phyloP scores from a whole-genome alignment of 1,284 basidiomycete genomes.

The Austroboletus novae-zelandiae region DNA sequence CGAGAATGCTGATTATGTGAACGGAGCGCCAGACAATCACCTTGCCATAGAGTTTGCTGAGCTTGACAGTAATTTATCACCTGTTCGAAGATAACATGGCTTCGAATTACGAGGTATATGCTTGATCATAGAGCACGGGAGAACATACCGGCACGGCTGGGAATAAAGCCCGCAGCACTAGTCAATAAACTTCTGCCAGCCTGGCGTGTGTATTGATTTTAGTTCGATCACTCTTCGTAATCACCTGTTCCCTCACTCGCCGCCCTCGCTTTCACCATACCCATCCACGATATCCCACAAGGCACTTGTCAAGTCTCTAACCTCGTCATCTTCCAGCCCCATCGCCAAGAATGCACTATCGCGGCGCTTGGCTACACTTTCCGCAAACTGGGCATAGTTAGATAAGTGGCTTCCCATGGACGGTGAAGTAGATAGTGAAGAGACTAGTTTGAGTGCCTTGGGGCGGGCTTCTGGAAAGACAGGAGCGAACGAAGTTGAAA shows the following conservation, averaged over 20 bases:
- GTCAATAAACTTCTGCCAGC: no score
- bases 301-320: conserved; percentile 48
- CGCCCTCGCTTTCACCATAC: conserved; percentile 33
- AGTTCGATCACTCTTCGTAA: conserved; percentile 24
- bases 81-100: no score
- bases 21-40: no score
- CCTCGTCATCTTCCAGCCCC: conserved; percentile 47
- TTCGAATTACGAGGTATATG: background rate
- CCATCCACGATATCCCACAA: conserved; percentile 52
- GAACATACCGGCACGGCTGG: no score
- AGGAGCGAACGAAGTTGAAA: conserved; percentile 50
- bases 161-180: no score
- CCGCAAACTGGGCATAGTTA: conserved; percentile 44
- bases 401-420: conserved; percentile 37
- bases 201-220: background rate
- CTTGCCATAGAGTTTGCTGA: no score
- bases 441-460: conserved; percentile 23
- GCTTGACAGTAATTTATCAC: no score
- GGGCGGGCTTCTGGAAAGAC: conserved; percentile 32
- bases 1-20: no score
- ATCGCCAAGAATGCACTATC: conserved; percentile 23
- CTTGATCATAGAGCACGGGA: no score
- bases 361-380: conserved; percentile 33
- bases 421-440: conserved; percentile 27
- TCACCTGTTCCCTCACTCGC: conserved; percentile 25